Evolutionary conservation across 768 basidiomycete species (phyloP).

Genomic region (Russula vinacea): DNA sequence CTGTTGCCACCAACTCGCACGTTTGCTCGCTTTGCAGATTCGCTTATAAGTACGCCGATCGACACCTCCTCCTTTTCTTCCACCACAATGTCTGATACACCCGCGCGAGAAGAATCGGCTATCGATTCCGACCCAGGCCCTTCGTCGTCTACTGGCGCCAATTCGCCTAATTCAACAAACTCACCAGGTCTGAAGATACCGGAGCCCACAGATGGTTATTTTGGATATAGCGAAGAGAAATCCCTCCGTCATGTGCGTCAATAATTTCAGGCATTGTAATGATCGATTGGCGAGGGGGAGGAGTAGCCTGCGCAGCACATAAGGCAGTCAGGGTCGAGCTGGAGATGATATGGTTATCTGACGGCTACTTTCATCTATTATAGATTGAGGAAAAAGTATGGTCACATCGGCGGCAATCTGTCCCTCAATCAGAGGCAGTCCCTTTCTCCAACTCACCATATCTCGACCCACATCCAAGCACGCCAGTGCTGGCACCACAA

Average conservation of each 20-base stretch:
- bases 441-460: constrained; percentile 35
- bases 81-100: constrained; percentile 6
- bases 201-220: constrained; percentile 68
- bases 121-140: background rate
- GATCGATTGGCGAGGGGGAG: background rate
- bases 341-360: constrained; percentile 8
- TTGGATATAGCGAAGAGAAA: constrained; percentile 78
- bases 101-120: background rate
- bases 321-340: background rate
- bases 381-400: constrained; percentile 75
- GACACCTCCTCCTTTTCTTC: background rate
- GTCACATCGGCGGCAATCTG: constrained; percentile 64
- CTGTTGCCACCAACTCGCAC: too few relatives aligned
- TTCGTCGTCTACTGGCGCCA: background rate
- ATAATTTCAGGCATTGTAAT: constrained; percentile 1
- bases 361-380: background rate
- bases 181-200: constrained; percentile 40
- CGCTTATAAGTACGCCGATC: too few relatives aligned
- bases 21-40: too few relatives aligned
- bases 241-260: constrained; percentile 64
- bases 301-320: background rate
- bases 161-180: constrained; percentile 2
- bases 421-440: constrained; percentile 39
- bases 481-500: background rate
- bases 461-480: constrained; percentile 12